A percentile compares a stretch with the other conserved stretches of the same genome.
Conservation (phyloP, 2,329 filamentous ascomycete species). For the Parasarocladium wereldwijsianum region DNA sequence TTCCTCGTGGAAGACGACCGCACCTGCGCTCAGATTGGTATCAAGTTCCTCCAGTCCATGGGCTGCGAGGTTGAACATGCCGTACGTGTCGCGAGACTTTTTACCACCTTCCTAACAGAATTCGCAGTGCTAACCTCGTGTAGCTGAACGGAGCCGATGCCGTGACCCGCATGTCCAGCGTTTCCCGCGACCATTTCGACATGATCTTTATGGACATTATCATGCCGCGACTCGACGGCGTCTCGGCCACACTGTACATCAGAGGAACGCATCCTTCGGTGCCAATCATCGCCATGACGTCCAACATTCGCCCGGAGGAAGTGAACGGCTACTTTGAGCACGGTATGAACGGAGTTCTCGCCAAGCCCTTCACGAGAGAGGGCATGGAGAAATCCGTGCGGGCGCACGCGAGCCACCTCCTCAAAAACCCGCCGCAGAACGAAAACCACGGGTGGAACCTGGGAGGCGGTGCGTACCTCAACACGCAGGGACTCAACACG, state of each 20-base stretch:
- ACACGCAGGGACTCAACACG: constrained; percentile 10
- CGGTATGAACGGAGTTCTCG: constrained; percentile 97
- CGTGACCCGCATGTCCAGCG: constrained; percentile 60
- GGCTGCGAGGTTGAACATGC: constrained; percentile 54
- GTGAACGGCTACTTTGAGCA: constrained; percentile 96
- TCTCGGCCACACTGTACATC: constrained; percentile 87
- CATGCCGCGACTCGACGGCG: constrained; percentile 91
- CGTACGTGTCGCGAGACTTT: constrained; percentile 26
- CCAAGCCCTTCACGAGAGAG: constrained; percentile 89
- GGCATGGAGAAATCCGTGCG: constrained; percentile 75
- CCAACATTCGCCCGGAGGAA: constrained; percentile 91
- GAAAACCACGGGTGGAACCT: constrained; percentile 21
- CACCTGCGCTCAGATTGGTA: constrained; percentile 51
- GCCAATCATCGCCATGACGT: constrained; percentile 97
- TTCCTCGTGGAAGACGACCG: constrained; percentile 77
- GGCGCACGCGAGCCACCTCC: constrained; percentile 73
- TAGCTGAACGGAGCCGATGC: constrained; percentile 70
- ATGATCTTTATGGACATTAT: constrained; percentile 87
- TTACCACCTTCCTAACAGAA: neutral
- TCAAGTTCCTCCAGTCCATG: constrained; percentile 51
- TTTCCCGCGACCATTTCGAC: constrained; percentile 37
- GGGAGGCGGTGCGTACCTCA: constrained; percentile 19
- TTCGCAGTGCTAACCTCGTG: constrained; percentile 7
- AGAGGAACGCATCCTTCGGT: constrained; percentile 68
- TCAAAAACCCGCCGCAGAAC: constrained; percentile 46